Conservation (phyloP, 2,329 filamentous ascomycete species). For the Metarhizium robertsii region DNA sequence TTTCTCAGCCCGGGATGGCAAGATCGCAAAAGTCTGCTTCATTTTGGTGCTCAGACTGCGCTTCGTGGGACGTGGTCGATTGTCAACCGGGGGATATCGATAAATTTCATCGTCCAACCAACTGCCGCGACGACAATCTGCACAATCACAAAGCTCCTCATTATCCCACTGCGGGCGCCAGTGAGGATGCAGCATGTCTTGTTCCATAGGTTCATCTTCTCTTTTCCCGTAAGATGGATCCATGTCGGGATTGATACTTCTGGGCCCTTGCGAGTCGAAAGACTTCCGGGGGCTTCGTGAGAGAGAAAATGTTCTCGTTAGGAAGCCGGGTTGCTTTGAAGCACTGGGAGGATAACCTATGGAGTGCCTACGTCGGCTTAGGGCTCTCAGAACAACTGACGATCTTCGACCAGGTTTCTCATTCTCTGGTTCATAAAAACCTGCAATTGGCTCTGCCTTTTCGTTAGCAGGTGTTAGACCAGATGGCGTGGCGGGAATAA, state of each 20-base stretch:
- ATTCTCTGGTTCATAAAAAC: conserved; percentile 39
- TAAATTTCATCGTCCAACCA: conserved; percentile 31
- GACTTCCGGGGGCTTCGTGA: conserved; percentile 29
- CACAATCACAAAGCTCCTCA: conserved; percentile 20
- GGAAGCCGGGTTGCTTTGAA: conserved; percentile 30
- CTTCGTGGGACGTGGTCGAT: conserved; percentile 34
- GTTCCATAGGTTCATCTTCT: conserved; percentile 39
- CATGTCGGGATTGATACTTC: conserved; percentile 17
- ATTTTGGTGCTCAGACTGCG: conserved; percentile 42
- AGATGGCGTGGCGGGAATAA: conserved; percentile 55
- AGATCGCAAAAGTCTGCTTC: conserved; percentile 51
- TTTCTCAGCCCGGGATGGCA: conserved; percentile 39
- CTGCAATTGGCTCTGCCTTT: conserved; percentile 41
- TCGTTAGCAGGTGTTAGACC: conserved; percentile 47
- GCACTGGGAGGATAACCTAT: conserved; percentile 30
- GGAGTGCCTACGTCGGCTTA: conserved; percentile 38
- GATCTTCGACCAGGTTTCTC: conserved; percentile 35
- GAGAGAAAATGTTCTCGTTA: conserved; percentile 45
- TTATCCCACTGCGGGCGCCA: conserved; percentile 47
- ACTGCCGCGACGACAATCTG: conserved; percentile 22
- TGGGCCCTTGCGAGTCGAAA: conserved; percentile 15
- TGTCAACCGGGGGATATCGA: conserved; percentile 39
- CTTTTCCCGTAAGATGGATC: conserved; percentile 29
- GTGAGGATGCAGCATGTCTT: conserved; percentile 47
- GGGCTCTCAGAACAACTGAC: conserved; percentile 44